Base-by-base conservation (phyloP, 176 grass and related monocot species). In the Dactylis glomerata region DNA sequence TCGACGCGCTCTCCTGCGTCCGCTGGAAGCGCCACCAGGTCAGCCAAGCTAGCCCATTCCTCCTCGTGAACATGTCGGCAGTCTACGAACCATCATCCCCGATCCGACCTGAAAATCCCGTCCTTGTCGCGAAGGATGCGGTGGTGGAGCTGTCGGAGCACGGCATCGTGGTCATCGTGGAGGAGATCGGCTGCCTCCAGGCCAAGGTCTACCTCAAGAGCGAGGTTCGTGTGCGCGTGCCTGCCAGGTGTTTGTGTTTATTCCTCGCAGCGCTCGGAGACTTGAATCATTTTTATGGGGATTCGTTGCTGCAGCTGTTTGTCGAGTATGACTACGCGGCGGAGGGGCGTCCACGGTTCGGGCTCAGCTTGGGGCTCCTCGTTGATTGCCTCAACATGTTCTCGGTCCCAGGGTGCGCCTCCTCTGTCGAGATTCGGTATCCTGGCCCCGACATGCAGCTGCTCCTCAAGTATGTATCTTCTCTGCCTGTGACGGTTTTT, bases 1-100 rank as follows among this genome's bases (percentile, higher is more conserved):
- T 95, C 38, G 93, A 95, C 80, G 91, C 96, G 15, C 96, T 94
- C 89, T 87, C 96, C 81, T 92, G 81, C 55, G 89, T 93, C 46
- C 91, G 93, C 51, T 98, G 96, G 96, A 98, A 98, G 86, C 91
- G 91, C 36, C 83, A 95, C 74, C 96, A 98, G 89, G 93, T 92
- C 69, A 7, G 70, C 36, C 38, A 20, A 3, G 44, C 16, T 4
- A 22, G 1, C 24, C 9, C 16, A 12, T 22, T 10, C 24, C 6
- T 16, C 37, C 7, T 10, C 32, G 11, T 14, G 4, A 17, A 31
- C 31, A 8, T 13, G 23, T 37, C 36, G 20, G 30, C 28, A 15
- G 13, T 66, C 15, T 8, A 8, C 5, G 37, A 54, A 23, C n/a
- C 56, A 24, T 47, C 44, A 22, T 24, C 40, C n/a, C 2, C 15